Base-by-base conservation (phyloP, 108 stramenopile species). In the Ochromonas danica region DNA sequence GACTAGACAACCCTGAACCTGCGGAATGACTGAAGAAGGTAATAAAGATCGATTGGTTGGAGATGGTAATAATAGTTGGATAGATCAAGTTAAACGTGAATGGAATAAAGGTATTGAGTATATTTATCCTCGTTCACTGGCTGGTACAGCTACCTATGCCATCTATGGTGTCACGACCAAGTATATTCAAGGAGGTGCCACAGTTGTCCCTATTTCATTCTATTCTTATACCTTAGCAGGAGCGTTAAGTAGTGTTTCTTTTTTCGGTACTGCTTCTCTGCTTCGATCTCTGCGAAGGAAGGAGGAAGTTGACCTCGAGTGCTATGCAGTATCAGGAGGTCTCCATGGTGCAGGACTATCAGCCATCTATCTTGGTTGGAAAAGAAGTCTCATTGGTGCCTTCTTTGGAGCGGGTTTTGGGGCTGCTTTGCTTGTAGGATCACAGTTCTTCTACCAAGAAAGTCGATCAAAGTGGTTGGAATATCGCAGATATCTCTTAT, bases 401-500 rank as follows among this genome's bases (percentile, higher is more conserved):
- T 57, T 57, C 51, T 57, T 57, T 57, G 51, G 51, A 57, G 51
- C 51, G 51, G 51, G 51, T 57, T 57, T 57, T 57, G 51, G 51
- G 51, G 51, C 51, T 57, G 51, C 51, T 57, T 57, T 57, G 51
- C 51, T 57, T 57, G 51, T 57, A 57, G 51, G 51, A 57, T 57
- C 51, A 57, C 51, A 57, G 51, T 57, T 57, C 51, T 57, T 57
- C 51, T 57, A 57, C 51, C 51, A 57, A 57, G 51, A 57, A 57
- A 57, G 51, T 57, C 51, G 51, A 57, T 57, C 51, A 57, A 57
- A 57, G 51, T 57, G 51, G 51, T 57, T 57, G 51, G 51, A 57
- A 57, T 57, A 57, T 57, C 51, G 51, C 51, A 57, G 51, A 57
- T 57, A 57, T 57, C 51, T 57, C 51, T 57, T 57, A 57, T 57